Conservation (phyloP, 768 basidiomycete genomes). For the Lyophyllum shimeji region DNA sequence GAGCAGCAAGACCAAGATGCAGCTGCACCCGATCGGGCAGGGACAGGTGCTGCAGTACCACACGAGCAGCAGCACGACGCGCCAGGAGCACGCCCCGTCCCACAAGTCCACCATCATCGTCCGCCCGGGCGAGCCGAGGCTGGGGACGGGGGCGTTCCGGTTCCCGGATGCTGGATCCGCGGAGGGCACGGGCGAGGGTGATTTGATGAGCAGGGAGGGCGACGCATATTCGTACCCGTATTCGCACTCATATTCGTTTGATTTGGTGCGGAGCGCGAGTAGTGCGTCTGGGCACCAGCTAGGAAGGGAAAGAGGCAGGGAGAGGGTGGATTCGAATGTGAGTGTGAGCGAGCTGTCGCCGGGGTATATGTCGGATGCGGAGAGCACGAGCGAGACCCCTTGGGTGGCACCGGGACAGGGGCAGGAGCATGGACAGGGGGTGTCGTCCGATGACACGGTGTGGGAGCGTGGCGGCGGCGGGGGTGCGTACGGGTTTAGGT, state of each 20-base stretch:
- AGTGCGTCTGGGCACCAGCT: constrained; percentile 11
- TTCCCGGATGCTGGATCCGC: constrained; percentile 14
- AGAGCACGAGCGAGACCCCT: not conserved
- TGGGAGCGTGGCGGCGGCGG: constrained; percentile 2
- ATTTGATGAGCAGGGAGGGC: too few relatives aligned
- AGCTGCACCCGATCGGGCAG: constrained; percentile 29
- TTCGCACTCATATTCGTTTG: not conserved
- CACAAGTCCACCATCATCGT: not conserved
- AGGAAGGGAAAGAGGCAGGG: constrained; percentile 8
- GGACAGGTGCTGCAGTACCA: constrained; percentile 10
- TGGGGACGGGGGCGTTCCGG: constrained; percentile 23
- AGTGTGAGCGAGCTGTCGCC: constrained; percentile 30
- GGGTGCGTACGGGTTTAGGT: not conserved
- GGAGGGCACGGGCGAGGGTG: not conserved
- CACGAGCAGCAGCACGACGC: not conserved
- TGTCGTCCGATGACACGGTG: constrained; percentile 13
- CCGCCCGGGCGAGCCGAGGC: constrained; percentile 8
- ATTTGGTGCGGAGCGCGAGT: constrained; percentile 9
- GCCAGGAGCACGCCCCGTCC: not conserved
- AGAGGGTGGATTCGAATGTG: too few relatives aligned
- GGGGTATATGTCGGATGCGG: constrained; percentile 13
- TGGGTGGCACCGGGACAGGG: not conserved
- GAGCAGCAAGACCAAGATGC: constrained; percentile 25
- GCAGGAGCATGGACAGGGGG: not conserved
- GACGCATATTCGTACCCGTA: too few relatives aligned